Evolutionary conservation across 352 stramenopile species (phyloP), one percentile per base, ranked within the genome.

Genomic region (Phytophthora sansomeana): DNA sequence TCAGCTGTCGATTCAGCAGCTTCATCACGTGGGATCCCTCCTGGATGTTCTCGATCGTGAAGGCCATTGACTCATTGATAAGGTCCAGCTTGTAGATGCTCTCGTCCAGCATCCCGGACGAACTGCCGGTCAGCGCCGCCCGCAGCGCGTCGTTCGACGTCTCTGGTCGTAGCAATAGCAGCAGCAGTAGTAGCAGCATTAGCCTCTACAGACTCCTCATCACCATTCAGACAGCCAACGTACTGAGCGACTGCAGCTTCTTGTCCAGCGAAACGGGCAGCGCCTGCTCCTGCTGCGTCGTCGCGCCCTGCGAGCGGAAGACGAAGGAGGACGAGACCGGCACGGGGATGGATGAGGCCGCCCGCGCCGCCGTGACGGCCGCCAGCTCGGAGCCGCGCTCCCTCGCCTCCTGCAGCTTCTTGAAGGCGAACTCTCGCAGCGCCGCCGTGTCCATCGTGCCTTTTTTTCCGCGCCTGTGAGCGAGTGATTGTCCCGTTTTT

Each of bases 21-120:
- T 81, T 81, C 79, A 91, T 85, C 35, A 89, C 75, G 43, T 93
- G 85, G 17, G 81, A 79, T 36, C 75, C 83, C 59, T 91, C 85
- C 74, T 91, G 83, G 41, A 92, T 84, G 54, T 92, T 92, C 39
- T 92, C 85, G 46, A 93, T 92, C 9, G 83, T 90, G 56, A 91
- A 93, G 10, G 83, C 83, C 43, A 93, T 65, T 42, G 85, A 93
- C 57, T 93, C 85, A 57, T 92, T 92, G 58, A 92, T 87, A 43
- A 91, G 78, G 55, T 93, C 83, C 57, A 93, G 71, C 49, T 92
- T 91, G 69, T 85, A 80, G 46, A 91, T 76, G 32, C 69, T 78
- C 24, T 74, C 71, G 41, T 83, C 77, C 30, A 91, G 55, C 19
- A 69, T 63, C 7, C 77, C 74, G 4, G 58, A 69, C 26, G 73